A percentile compares a stretch with the other conserved stretches of the same genome.
Evolutionary conservation across 768 basidiomycete species (phyloP).

Genomic region (Pluteus cervinus): DNA sequence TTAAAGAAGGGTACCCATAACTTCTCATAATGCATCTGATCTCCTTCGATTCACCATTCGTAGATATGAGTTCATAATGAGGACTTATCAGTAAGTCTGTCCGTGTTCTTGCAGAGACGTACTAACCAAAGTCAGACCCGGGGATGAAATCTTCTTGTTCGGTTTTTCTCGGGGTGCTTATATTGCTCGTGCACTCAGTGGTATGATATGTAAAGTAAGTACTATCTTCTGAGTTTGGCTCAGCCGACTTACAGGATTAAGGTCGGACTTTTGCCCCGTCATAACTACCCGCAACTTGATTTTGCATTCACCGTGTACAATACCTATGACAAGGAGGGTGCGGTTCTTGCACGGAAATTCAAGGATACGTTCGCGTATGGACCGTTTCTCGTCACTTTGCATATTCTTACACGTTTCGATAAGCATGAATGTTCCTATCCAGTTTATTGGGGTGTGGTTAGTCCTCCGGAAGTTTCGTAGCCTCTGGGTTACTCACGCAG

Average conservation of each 20-base stretch:
- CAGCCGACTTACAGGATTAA: constrained; percentile 3
- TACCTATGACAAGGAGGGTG: constrained; percentile 18
- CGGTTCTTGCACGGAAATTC: constrained; percentile 23
- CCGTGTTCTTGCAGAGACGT: not conserved
- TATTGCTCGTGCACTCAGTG: constrained; percentile 26
- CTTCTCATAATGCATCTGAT: not conserved
- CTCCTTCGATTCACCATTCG: not conserved
- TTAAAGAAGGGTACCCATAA: constrained; percentile 20
- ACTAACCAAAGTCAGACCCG: constrained; percentile 11
- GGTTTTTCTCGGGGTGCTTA: constrained; percentile 26
- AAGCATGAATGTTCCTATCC: constrained; percentile 16
- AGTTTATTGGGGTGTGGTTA: constrained; percentile 28
- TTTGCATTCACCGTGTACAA: constrained; percentile 29
- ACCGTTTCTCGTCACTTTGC: not conserved
- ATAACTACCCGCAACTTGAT: constrained; percentile 25
- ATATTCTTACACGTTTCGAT: not conserved
- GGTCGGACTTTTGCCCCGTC: constrained; percentile 24
- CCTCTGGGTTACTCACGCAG: not conserved
- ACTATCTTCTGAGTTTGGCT: not conserved
- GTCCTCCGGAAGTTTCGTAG: constrained; percentile 1
- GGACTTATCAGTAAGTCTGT: constrained; percentile 15
- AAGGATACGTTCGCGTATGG: constrained; percentile 23
- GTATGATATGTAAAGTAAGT: constrained; percentile 27
- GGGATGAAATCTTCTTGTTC: constrained; percentile 23
- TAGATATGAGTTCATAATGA: constrained; percentile 19